Evolutionary conservation across 331 rosid species (phyloP).

Genomic region (Erythrophleum ivorense): DNA sequence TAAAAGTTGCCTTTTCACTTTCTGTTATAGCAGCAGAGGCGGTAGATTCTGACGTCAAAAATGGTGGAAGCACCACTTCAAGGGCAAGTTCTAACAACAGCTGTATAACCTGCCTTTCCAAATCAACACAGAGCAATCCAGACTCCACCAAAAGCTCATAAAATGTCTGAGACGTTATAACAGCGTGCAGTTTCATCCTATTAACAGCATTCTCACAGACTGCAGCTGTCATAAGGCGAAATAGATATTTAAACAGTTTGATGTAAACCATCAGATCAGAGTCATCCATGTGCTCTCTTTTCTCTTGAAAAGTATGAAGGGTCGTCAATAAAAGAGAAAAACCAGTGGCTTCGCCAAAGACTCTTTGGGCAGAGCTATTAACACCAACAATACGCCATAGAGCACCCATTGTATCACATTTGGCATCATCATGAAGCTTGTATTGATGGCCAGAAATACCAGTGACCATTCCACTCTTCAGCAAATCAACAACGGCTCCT

Average conservation of each 20-base stretch:
- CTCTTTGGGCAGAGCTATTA: constrained; percentile 59
- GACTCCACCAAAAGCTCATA: constrained; percentile 81
- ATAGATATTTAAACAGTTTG: constrained; percentile 66
- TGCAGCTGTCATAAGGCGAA: constrained; percentile 83
- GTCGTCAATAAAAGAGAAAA: constrained; percentile 71
- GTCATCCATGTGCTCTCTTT: constrained; percentile 47
- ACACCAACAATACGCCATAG: constrained; percentile 70
- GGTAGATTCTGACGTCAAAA: constrained; percentile 66
- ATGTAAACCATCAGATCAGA: constrained; percentile 49
- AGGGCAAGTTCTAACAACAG: constrained; percentile 75
- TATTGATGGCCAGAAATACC: constrained; percentile 65
- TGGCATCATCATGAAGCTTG: constrained; percentile 64
- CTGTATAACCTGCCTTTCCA: constrained; percentile 66
- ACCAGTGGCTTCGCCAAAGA: too few relatives aligned
- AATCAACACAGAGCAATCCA: constrained; percentile 65
- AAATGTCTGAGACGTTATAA: constrained; percentile 88
- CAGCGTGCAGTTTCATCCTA: constrained; percentile 73
- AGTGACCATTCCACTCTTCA: constrained; percentile 75
- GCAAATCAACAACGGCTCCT: constrained; percentile 58
- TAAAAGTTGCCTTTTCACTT: constrained; percentile 49
- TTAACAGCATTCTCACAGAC: constrained; percentile 76
- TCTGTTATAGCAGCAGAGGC: too few relatives aligned
- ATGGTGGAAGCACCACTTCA: constrained; percentile 87
- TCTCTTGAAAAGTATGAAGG: constrained; percentile 69
- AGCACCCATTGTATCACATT: constrained; percentile 70